Evolutionary conservation across 129 eudicot species (phyloP).

Genomic region (Apium graveolens): DNA sequence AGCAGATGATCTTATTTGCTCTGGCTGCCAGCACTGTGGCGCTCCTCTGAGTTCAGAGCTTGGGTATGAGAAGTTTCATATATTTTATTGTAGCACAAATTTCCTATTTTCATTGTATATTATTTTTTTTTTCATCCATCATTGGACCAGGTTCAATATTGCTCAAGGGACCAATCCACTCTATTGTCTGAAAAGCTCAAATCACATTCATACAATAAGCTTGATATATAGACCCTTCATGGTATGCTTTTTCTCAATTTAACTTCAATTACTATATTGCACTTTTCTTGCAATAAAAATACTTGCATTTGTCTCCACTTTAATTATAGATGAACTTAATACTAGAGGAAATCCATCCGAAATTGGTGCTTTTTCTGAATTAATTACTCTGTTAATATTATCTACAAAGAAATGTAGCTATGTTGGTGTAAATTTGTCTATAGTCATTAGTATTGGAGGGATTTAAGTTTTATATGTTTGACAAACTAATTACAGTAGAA

Average conservation of each 20-base stretch:
- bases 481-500: neutral
- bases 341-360: neutral
- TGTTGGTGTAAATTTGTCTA: neutral
- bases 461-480: neutral
- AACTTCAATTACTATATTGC: neutral
- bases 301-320: neutral
- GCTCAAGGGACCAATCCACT: conserved; percentile 43
- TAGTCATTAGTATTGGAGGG: neutral
- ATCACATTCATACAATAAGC: conserved; percentile 51
- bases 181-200: conserved; percentile 57
- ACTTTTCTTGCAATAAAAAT: neutral
- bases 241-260: conserved; percentile 35
- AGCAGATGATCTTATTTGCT: conserved; percentile 61
- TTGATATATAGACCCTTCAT: conserved; percentile 73
- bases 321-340: neutral
- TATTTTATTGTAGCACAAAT: neutral
- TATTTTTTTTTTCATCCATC: neutral
- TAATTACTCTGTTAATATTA: neutral
- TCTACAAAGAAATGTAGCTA: neutral
- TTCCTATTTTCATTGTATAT: conserved; percentile 7
- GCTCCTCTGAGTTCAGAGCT: conserved; percentile 42
- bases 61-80: conserved; percentile 40
- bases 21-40: conserved; percentile 79
- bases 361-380: neutral
- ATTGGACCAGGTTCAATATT: conserved; percentile 36